These are phyloP conservation scores for Neonectria coccinea DNA, from an alignment of 2,329 filamentous ascomycete genomes.

Conservation along the genomic window DNA sequence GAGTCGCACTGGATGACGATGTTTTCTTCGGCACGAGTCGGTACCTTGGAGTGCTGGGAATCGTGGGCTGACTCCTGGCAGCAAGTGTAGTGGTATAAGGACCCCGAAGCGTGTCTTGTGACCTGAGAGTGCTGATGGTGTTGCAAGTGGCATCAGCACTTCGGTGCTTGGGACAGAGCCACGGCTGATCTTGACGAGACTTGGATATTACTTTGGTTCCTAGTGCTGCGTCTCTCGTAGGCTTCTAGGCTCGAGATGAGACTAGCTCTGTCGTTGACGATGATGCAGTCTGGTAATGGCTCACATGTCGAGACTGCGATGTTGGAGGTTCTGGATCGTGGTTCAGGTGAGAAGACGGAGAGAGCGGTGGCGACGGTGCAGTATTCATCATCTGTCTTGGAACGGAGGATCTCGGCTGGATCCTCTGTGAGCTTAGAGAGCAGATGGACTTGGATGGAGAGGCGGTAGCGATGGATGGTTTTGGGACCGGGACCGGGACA, in stretches of 20 bases:
- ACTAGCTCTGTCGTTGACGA: slow-evolving; percentile 4
- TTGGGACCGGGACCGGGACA: background rate
- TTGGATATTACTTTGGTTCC: slow-evolving; percentile 3
- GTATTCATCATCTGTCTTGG: background rate
- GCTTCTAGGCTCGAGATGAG: slow-evolving; percentile 8
- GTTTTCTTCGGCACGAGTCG: slow-evolving; percentile 4
- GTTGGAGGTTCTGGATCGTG: background rate
- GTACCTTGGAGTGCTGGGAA: background rate
- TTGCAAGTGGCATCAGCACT: background rate
- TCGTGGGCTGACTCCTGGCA: slow-evolving; percentile 9
- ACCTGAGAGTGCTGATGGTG: background rate
- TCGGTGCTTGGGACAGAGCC: background rate
- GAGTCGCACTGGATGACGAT: background rate
- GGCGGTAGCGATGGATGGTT: slow-evolving; percentile 1
- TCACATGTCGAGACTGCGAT: background rate
- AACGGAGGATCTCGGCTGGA: background rate
- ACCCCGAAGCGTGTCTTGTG: slow-evolving; percentile 1
- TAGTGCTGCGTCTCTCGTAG: background rate
- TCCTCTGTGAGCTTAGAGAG: slow-evolving; percentile 33
- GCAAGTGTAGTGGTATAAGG: slow-evolving; percentile 6
- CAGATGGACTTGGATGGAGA: slow-evolving; percentile 23
- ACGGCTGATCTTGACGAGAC: background rate
- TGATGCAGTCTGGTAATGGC: slow-evolving; percentile 4
- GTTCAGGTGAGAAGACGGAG: background rate
- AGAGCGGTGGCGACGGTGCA: background rate